Evolutionary conservation across 257 asterid species (phyloP), one percentile per base, ranked within the genome.

Genomic region (Salvia rosmarinus): DNA sequence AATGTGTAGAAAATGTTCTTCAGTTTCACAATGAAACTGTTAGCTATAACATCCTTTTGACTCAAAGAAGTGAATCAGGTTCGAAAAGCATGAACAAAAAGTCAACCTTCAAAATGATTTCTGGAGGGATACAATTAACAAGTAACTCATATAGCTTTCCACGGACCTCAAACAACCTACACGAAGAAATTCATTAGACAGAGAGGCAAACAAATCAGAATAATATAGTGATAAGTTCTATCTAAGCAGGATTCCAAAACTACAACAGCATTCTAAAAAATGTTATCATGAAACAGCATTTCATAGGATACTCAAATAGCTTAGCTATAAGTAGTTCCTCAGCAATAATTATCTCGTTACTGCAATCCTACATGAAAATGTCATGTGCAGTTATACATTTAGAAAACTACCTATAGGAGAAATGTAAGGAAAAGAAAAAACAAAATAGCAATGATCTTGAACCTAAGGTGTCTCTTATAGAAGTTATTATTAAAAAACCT

Each of bases 121-220:
- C 99, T 57, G 99, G 92, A 19, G 99, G 99, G 80, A 95, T 91
- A 75, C 98, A 95, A 75, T 95, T 95, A 77, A 88, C 78, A 52
- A 91, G 91, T 61, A 94, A 92, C 81, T 94, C 98, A 77, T 91
- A 95, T 62, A 95, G 80, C 86, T 89, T 91, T 66, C 98, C 99
- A 72, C 99, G 85, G 75, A 95, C 93, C 82, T 91, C 93, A 77
- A 89, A 95, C 85, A 95, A 77, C 90, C 99, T 95, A 81, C 21
- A 71, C n/a, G 63, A 67, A 64, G 14, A 32, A 72, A 75, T 17
- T 50, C 25, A 60, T 17, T 43, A 63, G 40, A 66, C 37, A 74
- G 56, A 34, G 16, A 25, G 62, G 10, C 55, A 64, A 40, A n/a
- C 6, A 63, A 62, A 42, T 30, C 14, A 5, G 21, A 65, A 21